phyloP scores from a whole-genome alignment of 768 basidiomycete species.

The Lactarius vividus region DNA sequence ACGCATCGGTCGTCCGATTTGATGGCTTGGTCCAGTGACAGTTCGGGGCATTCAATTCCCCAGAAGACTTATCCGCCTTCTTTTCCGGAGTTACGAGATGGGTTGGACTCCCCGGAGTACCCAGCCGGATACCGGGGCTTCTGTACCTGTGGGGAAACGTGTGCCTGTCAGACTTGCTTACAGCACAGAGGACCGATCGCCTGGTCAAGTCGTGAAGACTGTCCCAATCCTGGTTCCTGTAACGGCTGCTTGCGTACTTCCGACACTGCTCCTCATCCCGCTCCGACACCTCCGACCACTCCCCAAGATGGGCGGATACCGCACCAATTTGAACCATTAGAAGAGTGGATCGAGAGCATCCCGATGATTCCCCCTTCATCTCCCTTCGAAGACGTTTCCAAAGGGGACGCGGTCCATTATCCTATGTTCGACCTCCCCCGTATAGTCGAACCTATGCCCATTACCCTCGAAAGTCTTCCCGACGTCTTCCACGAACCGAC shows the following conservation, averaged over 20 bases:
- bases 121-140: slow-evolving; percentile 21
- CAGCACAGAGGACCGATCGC: slow-evolving; percentile 25
- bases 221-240: slow-evolving; percentile 21
- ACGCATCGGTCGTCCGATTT: slow-evolving; percentile 15
- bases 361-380: slow-evolving; percentile 19
- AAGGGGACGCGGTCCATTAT: slow-evolving; percentile 2
- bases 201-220: slow-evolving; percentile 23
- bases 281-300: slow-evolving; percentile 29
- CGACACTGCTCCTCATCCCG: slow-evolving; percentile 19
- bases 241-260: slow-evolving; percentile 22
- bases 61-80: slow-evolving; percentile 8
- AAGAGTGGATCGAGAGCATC: slow-evolving; percentile 27
- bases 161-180: slow-evolving; percentile 25
- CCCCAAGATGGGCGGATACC: slow-evolving; percentile 23
- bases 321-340: slow-evolving; percentile 25
- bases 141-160: slow-evolving; percentile 26
- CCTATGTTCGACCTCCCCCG: slow-evolving; percentile 12
- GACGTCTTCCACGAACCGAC: slow-evolving; percentile 34
- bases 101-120: slow-evolving; percentile 17
- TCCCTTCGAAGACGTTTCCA: slow-evolving; percentile 11
- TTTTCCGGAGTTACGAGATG: slow-evolving; percentile 16
- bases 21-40: slow-evolving; percentile 23
- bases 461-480: slow-evolving; percentile 22
- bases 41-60: slow-evolving; percentile 16
- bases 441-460: slow-evolving; percentile 25